phyloP scores from a whole-genome alignment of 2,329 filamentous ascomycete genomes.

The Cercospora canescens region DNA sequence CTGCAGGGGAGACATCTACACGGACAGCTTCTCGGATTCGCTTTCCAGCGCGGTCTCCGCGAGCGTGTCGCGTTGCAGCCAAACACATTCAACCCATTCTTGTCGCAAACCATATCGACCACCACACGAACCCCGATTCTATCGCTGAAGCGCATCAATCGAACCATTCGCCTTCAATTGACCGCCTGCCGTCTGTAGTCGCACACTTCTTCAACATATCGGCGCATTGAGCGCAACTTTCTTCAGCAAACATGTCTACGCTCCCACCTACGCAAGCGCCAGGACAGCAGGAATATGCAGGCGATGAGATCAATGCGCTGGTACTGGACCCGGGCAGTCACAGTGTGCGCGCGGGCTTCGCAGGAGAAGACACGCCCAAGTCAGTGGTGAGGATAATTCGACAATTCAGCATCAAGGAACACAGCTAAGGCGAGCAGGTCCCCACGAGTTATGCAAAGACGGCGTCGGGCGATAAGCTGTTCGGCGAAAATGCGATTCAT shows the following conservation, averaged over 20 bases:
- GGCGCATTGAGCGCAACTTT: background rate
- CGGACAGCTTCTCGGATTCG: too few relatives aligned
- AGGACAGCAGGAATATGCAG: conserved; percentile 47
- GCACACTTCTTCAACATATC: background rate
- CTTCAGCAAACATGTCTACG: conserved; percentile 22
- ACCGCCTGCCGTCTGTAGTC: background rate
- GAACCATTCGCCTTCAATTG: background rate
- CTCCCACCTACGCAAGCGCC: conserved; percentile 38
- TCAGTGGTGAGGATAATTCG: conserved; percentile 60
- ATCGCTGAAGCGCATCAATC: background rate
- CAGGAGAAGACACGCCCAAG: conserved; percentile 96
- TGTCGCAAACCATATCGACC: background rate
- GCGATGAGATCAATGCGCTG: conserved; percentile 96
- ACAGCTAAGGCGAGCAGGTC: conserved; percentile 1
- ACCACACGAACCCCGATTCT: background rate
- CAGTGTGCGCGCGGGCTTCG: conserved; percentile 89
- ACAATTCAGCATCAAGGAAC: background rate
- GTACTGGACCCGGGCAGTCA: conserved; percentile 95
- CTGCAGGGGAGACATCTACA: background rate
- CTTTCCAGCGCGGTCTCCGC: background rate
- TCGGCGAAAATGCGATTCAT: conserved; percentile 87
- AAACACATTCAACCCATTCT: background rate
- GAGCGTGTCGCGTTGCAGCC: background rate
- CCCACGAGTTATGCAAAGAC: conserved; percentile 80
- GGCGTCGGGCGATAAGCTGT: conserved; percentile 61